phyloP scores from a whole-genome alignment of 129 eudicot genomes.

The Silybum marianum region DNA sequence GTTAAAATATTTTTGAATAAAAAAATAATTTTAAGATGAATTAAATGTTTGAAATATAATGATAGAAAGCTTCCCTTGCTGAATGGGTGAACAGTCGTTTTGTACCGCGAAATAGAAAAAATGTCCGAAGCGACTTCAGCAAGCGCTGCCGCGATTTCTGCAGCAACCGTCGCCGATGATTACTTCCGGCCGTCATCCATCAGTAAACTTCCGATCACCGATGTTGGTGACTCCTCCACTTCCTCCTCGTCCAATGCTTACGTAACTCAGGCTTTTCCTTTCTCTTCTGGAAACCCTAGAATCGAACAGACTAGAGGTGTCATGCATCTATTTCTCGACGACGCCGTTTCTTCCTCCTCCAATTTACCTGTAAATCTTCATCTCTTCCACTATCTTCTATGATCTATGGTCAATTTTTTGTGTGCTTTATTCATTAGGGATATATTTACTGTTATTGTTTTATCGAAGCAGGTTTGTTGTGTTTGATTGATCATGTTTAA shows the following conservation, averaged over 20 bases:
- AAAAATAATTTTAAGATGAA: too few species aligned
- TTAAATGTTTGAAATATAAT: too few species aligned
- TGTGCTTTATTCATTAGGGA: neutral
- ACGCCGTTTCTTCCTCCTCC: conserved; percentile 54
- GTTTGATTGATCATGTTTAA: neutral
- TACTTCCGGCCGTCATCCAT: conserved; percentile 44
- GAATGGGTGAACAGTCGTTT: neutral
- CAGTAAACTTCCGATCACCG: conserved; percentile 43
- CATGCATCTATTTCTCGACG: conserved; percentile 69
- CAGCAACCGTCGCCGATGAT: conserved; percentile 44
- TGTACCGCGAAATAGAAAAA: neutral
- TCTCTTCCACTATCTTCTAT: conserved; percentile 2
- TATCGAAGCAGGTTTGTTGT: neutral
- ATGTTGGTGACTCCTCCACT: conserved; percentile 31
- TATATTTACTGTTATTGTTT: neutral
- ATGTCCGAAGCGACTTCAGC: conserved; percentile 72
- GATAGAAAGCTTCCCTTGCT: neutral
- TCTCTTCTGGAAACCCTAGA: conserved; percentile 97
- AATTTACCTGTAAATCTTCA: conserved; percentile 57
- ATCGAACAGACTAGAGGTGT: conserved; percentile 92
- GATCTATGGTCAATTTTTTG: neutral
- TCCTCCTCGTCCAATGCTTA: conserved; percentile 38
- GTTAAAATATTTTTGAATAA: too few species aligned
- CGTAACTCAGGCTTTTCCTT: conserved; percentile 56
- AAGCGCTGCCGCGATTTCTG: conserved; percentile 44